Evolutionary conservation across 768 basidiomycete genomes (phyloP).

Genomic region (Lentinula sp.): DNA sequence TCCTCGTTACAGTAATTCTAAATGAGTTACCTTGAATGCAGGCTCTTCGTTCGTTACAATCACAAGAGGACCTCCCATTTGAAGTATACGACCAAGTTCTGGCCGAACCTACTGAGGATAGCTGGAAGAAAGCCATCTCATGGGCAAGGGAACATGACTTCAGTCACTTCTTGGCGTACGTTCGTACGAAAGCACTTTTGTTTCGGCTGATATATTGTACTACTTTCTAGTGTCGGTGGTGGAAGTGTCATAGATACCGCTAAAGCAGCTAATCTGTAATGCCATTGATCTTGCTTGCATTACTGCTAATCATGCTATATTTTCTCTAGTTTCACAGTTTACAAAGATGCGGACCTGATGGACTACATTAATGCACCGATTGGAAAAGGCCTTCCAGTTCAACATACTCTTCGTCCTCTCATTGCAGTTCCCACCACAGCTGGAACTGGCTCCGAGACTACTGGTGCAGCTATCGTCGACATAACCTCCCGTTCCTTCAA

Average conservation of each 20-base stretch:
- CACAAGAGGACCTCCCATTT: constrained; percentile 70
- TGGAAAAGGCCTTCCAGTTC: constrained; percentile 85
- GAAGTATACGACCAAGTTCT: constrained; percentile 79
- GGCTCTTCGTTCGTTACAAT: constrained; percentile 77
- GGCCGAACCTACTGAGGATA: constrained; percentile 89
- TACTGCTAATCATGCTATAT: constrained; percentile 4
- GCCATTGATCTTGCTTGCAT: constrained; percentile 10
- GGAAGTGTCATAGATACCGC: constrained; percentile 95
- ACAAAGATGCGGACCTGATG: constrained; percentile 87
- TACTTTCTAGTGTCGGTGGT: constrained; percentile 65
- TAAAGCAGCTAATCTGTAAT: constrained; percentile 86
- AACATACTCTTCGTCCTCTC: constrained; percentile 67
- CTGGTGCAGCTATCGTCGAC: constrained; percentile 90
- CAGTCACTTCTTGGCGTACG: constrained; percentile 86
- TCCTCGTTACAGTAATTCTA: background rate
- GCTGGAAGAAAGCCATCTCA: constrained; percentile 81
- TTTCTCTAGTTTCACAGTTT: constrained; percentile 70
- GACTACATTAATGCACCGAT: constrained; percentile 97
- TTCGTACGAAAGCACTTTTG: constrained; percentile 18
- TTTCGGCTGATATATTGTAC: background rate
- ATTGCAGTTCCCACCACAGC: constrained; percentile 75
- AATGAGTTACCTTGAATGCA: constrained; percentile 19
- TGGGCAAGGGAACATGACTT: constrained; percentile 87
- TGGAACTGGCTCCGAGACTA: constrained; percentile 93
- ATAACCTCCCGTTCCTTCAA: constrained; percentile 92